A percentile compares a stretch with the other conserved stretches of the same genome.
Evolutionary conservation across 1,139 yeast species (phyloP).

Genomic region (Blastobotrys arbuscula): DNA sequence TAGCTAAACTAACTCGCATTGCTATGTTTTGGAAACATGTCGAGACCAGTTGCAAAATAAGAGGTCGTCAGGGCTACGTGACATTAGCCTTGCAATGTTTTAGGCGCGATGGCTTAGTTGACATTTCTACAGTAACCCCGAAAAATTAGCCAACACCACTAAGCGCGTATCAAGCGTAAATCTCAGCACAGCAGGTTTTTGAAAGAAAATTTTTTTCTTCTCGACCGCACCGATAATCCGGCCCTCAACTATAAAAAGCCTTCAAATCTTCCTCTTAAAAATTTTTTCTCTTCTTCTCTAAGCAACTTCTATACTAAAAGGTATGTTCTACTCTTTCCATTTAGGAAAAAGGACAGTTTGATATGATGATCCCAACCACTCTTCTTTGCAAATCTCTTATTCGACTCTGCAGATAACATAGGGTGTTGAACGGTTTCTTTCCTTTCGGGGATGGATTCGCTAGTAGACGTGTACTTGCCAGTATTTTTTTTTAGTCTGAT

Average conservation of each 20-base stretch:
- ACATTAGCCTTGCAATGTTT: background rate
- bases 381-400: conserved; percentile 74
- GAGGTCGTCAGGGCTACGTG: background rate
- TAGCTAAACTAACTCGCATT: background rate
- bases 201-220: background rate
- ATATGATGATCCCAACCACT: conserved; percentile 33
- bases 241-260: conserved; percentile 5
- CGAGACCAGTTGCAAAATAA: too few species aligned
- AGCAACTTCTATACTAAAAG: background rate
- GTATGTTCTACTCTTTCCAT: conserved; percentile 1
- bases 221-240: conserved; percentile 3
- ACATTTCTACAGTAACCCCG: background rate
- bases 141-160: too few species aligned
- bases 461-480: conserved; percentile 73
- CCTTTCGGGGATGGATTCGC: conserved; percentile 18
- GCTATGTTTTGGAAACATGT: too few species aligned
- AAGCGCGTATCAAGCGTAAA: background rate
- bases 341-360: conserved; percentile 1
- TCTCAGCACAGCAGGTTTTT: conserved; percentile 3
- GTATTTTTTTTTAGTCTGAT: conserved; percentile 66
- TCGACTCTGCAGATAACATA: conserved; percentile 85
- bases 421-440: conserved; percentile 41
- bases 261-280: background rate
- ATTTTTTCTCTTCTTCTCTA: conserved; percentile 1
- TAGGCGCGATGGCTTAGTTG: background rate